These are phyloP conservation scores for Triglochin maritima DNA, from an alignment of 106 monocot species.

Conservation along the genomic window DNA sequence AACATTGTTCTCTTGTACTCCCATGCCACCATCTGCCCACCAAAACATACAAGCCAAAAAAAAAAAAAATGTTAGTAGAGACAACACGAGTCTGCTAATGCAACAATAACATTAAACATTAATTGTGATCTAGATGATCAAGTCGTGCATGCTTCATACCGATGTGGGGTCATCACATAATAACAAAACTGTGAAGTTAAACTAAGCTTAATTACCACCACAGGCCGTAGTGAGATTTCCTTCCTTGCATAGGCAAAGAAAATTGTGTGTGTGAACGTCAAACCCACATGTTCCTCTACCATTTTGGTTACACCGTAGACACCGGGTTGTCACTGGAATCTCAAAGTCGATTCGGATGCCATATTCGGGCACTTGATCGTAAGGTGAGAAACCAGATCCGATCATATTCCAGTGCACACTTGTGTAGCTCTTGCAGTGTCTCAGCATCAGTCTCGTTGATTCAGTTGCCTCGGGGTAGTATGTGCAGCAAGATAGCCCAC, in stretches of 20 bases:
- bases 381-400: slow-evolving; percentile 12
- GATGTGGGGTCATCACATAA: not conserved
- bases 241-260: slow-evolving; percentile 53
- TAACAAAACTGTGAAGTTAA: not conserved
- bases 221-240: slow-evolving; percentile 56
- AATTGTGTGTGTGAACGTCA: slow-evolving; percentile 17
- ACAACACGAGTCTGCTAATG: no score
- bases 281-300: slow-evolving; percentile 57
- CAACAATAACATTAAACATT: no score
- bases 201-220: slow-evolving; percentile 20
- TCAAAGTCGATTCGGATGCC: slow-evolving; percentile 72
- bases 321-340: slow-evolving; percentile 46
- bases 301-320: slow-evolving; percentile 40
- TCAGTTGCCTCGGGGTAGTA: slow-evolving; percentile 57
- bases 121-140: no score
- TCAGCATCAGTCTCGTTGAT: slow-evolving; percentile 67
- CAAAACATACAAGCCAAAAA: not conserved
- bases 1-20: slow-evolving; percentile 20
- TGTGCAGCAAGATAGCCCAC: slow-evolving; percentile 39
- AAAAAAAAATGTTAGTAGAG: not conserved
- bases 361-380: slow-evolving; percentile 68
- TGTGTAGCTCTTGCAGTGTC: slow-evolving; percentile 46
- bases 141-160: no score
- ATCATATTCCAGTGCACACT: slow-evolving; percentile 56
- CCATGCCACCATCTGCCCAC: slow-evolving; percentile 17